A percentile compares a stretch with the other conserved stretches of the same genome.
Evolutionary conservation across 2,329 filamentous ascomycete species (phyloP).

Genomic region (Penicillium sp.): DNA sequence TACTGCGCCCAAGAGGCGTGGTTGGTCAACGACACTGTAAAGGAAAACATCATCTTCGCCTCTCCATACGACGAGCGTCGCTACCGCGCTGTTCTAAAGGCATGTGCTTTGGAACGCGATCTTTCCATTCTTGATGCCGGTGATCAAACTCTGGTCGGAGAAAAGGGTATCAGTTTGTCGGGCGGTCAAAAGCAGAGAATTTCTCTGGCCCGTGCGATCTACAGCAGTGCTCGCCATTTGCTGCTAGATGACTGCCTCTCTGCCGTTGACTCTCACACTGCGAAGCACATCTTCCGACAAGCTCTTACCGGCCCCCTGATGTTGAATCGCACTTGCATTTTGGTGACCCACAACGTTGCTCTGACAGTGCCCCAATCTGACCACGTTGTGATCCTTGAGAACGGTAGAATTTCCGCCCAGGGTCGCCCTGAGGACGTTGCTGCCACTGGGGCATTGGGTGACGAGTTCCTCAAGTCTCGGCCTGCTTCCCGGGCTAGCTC

Average conservation of each 20-base stretch:
- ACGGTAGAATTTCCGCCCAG: slow-evolving; percentile 74
- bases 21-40: slow-evolving; percentile 93
- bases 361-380: slow-evolving; percentile 78
- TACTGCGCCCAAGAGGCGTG: slow-evolving; percentile 97
- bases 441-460: slow-evolving; percentile 81
- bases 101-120: slow-evolving; percentile 88
- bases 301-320: slow-evolving; percentile 88
- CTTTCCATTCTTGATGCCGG: slow-evolving; percentile 88
- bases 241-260: slow-evolving; percentile 93
- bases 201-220: slow-evolving; percentile 92
- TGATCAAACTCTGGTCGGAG: slow-evolving; percentile 89
- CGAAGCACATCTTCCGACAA: slow-evolving; percentile 96
- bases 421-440: slow-evolving; percentile 78
- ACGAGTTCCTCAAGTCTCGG: slow-evolving; percentile 75
- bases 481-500: slow-evolving; percentile 70
- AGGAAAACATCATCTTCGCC: slow-evolving; percentile 92
- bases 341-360: slow-evolving; percentile 94
- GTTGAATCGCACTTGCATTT: slow-evolving; percentile 82
- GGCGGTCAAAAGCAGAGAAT: slow-evolving; percentile 98
- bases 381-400: slow-evolving; percentile 81
- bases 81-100: slow-evolving; percentile 83
- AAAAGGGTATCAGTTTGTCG: slow-evolving; percentile 95
- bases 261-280: slow-evolving; percentile 94
- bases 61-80: slow-evolving; percentile 75
- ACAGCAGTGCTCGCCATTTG: slow-evolving; percentile 87